Evolutionary conservation across 805 yeast genomes (phyloP), one percentile per base, ranked within the genome.

Genomic region (Metschnikowia orientalis): DNA sequence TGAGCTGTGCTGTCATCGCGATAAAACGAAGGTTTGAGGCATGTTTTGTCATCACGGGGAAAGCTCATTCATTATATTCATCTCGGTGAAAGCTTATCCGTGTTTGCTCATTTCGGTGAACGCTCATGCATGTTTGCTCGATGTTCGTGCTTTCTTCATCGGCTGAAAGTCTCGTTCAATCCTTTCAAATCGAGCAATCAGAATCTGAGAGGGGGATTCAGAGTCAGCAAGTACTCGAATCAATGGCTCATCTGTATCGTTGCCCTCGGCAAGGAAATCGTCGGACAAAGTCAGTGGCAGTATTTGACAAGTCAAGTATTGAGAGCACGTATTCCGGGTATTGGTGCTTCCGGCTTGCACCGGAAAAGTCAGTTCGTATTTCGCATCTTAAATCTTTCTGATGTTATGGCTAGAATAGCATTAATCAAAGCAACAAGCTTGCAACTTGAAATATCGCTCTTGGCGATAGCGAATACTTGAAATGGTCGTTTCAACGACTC

Each of bases 201-300:
- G 37, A 25, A 81, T 60, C 2, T 84, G 62, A 13, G 77, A 61
- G 1, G 90, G 68, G 35, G 85, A 77, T 30, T 71, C 73, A 2
- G 81, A 75, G 30, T 81, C 71, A 0, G 81, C 66, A 42, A 73
- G 71, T 42, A 86, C 79, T 17, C 81, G 71, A 18, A 69, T 66
- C 4, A 77, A 68, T 45, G 79, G 85, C 39, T 78, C 85, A 18
- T 78, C 73, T 23, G 59, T 61, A 6, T 57, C 67, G 32, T 75
- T 76, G 4, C 90, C 94, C 51, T 84, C 95, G 4, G 82, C 88
- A 32, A 86, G 63, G 49, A 75, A 81, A 32, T 75, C 71, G 53
- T 81, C 84, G 65, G 4, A 95, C 83, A 56, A 88, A 85, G 23
- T 81, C 89, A 5, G 89, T 84, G 0, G 89, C 87, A 10, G 74